Evolutionary conservation across 2,329 filamentous ascomycete genomes (phyloP), one percentile per base, ranked within the genome.

Genomic region (Xylaria sp.): DNA sequence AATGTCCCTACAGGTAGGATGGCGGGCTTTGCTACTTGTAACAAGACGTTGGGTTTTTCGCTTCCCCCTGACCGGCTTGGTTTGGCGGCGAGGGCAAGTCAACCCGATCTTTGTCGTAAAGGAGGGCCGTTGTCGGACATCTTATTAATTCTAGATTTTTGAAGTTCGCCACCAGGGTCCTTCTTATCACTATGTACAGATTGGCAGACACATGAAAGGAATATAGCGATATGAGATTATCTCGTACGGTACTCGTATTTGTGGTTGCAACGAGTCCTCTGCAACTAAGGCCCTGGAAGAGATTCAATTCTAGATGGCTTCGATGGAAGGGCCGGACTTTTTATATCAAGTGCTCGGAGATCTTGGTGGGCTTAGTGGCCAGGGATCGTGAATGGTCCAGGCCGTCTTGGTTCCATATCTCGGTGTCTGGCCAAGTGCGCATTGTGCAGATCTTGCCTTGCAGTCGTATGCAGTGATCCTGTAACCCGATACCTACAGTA

Each of bases 91-190:
- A 56, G 34, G 53, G 53, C 53, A 24, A 24, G 32, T 56, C 53
- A 56, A 24, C 42, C 24, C 48, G 56, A 55, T 53, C 60, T 48
- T 56, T 34, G 27, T 53, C 24, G 64, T 67, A 67, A 63, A 63
- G 71, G 71, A 67, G 70, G 71, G 71, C 71, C 68, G 71, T 32
- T 69, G 59, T 73, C 71, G 71, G 70, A 69, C 67, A 50, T 58
- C 61, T 50, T 60, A 65, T 55, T 34, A 50, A 50, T 51, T 55
- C 27, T 21, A 50, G 59, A 50, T 65, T 55, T 55, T 34, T 48
- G 30, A 45, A 50, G 17, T 55, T 69, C 17, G 65, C 69, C 67
- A 65, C 64, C 32, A 19, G 24, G 53, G 56, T 65, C 50, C 55
- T 59, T n/a, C 57, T 65, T 69, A 64, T 64, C 56, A 42, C 63